These are phyloP conservation scores for Leptosphaerulina australis DNA, from an alignment of 2,329 filamentous ascomycete species.

Conservation along the genomic window DNA sequence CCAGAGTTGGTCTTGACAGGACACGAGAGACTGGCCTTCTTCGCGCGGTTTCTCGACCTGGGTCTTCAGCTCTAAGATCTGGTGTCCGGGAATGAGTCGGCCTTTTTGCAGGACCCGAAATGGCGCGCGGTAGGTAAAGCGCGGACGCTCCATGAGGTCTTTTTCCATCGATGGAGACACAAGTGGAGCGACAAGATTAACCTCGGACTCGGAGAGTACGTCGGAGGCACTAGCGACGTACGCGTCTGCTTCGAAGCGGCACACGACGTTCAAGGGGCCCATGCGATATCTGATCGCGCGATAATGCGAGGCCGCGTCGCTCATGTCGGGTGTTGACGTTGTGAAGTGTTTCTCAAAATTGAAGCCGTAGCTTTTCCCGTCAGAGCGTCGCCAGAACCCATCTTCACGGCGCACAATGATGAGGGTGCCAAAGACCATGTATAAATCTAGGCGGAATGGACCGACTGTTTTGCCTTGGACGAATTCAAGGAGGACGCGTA, in stretches of 20 bases:
- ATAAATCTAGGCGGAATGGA: slow-evolving; percentile 34
- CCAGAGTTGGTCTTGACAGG: slow-evolving; percentile 40
- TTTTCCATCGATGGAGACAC: not conserved
- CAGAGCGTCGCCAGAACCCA: slow-evolving; percentile 29
- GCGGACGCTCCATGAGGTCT: slow-evolving; percentile 18
- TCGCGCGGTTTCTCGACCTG: slow-evolving; percentile 20
- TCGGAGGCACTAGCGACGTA: slow-evolving; percentile 30
- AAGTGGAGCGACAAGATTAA: slow-evolving; percentile 4
- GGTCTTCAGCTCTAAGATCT: slow-evolving; percentile 39
- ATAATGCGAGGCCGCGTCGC: slow-evolving; percentile 39
- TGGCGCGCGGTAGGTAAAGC: slow-evolving; percentile 24
- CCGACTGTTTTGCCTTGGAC: slow-evolving; percentile 32
- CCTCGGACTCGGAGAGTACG: slow-evolving; percentile 16
- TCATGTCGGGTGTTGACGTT: slow-evolving; percentile 23
- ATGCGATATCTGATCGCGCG: slow-evolving; percentile 38
- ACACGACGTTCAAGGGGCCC: slow-evolving; percentile 34
- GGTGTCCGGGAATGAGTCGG: slow-evolving; percentile 27
- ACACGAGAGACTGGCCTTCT: slow-evolving; percentile 7
- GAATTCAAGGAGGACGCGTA: slow-evolving; percentile 36
- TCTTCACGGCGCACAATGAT: slow-evolving; percentile 36
- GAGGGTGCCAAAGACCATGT: slow-evolving; percentile 32
- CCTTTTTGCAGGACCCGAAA: slow-evolving; percentile 36
- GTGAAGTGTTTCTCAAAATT: slow-evolving; percentile 42
- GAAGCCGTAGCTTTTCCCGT: slow-evolving; percentile 26
- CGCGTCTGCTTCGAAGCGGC: slow-evolving; percentile 40